A percentile compares a stretch with the other conserved stretches of the same genome.
Conservation (phyloP, 2,329 filamentous ascomycete species). For the Colletotrichum simmondsii region DNA sequence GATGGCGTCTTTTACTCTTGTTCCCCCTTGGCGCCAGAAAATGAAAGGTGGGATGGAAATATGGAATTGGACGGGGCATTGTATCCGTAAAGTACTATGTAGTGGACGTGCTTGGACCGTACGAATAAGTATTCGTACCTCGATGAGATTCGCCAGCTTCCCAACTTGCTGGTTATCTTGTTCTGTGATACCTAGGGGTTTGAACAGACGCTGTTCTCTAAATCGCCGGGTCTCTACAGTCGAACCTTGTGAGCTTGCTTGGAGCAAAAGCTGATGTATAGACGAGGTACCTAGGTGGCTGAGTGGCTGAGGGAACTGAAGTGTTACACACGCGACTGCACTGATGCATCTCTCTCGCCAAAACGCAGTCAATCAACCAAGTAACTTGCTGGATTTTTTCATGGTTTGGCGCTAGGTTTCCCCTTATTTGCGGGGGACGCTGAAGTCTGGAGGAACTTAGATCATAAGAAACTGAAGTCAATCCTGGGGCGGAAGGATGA, state of each 20-base stretch:
- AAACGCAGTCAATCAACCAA: not conserved
- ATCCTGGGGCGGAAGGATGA: not conserved
- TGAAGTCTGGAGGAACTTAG: too few species aligned
- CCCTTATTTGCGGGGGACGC: not conserved
- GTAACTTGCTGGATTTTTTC: not conserved
- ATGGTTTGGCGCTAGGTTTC: not conserved
- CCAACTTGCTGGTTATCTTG: too few species aligned
- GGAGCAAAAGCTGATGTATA: not conserved
- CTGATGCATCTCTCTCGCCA: not conserved
- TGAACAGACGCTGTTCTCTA: too few species aligned
- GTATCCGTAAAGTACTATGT: not conserved
- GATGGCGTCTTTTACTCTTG: not conserved
- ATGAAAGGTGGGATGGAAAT: conserved; percentile 16
- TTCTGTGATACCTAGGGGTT: too few species aligned
- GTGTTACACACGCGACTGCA: too few species aligned
- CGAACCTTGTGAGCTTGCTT: not conserved
- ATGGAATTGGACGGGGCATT: conserved; percentile 3
- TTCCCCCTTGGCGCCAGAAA: conserved; percentile 16
- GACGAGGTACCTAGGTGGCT: not conserved
- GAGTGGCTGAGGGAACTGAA: not conserved
- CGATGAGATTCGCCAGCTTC: too few species aligned
- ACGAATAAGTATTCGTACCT: not conserved
- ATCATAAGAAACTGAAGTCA: not conserved
- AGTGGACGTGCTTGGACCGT: not conserved
- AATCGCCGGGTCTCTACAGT: not conserved